Evolutionary conservation across 495 filamentous ascomycete species (phyloP).

Genomic region (Tuber brumale): DNA sequence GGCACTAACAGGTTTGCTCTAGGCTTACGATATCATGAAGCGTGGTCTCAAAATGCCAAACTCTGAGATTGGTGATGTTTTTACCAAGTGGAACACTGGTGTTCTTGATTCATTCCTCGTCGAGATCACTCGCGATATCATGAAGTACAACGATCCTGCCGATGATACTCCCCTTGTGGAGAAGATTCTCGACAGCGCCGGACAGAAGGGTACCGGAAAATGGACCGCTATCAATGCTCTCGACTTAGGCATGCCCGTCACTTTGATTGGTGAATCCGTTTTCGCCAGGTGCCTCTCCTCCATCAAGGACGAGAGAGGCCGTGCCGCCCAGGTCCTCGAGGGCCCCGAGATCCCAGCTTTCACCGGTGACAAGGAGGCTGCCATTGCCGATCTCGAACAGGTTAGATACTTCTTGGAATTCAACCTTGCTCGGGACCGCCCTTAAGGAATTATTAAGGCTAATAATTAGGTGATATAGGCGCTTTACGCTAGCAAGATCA

Average conservation of each 20-base stretch:
- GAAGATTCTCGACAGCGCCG: constrained; percentile 97
- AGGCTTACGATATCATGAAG: constrained; percentile 99
- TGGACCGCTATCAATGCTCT: constrained; percentile 99
- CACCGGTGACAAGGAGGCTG: constrained; percentile 80
- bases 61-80: constrained; percentile 93
- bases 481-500: constrained; percentile 98
- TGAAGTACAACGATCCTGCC: constrained; percentile 88
- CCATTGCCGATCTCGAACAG: constrained; percentile 95
- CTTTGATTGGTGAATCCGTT: constrained; percentile 93
- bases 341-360: constrained; percentile 71
- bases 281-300: constrained; percentile 90
- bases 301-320: constrained; percentile 85
- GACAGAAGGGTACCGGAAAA: constrained; percentile 99
- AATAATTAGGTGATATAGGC: constrained; percentile 46
- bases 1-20: constrained; percentile 27
- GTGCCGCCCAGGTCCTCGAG: constrained; percentile 69
- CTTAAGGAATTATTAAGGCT: constrained; percentile 17
- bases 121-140: constrained; percentile 95
- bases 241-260: constrained; percentile 97
- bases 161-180: constrained; percentile 85
- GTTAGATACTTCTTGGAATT: constrained; percentile 17
- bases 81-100: constrained; percentile 95
- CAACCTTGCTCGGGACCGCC: background rate
- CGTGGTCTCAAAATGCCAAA: constrained; percentile 74
- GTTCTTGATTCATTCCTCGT: constrained; percentile 99